Evolutionary conservation across 2,329 filamentous ascomycete genomes (phyloP), one percentile per base, ranked within the genome.

Genomic region (Aquanectria penicillioides): DNA sequence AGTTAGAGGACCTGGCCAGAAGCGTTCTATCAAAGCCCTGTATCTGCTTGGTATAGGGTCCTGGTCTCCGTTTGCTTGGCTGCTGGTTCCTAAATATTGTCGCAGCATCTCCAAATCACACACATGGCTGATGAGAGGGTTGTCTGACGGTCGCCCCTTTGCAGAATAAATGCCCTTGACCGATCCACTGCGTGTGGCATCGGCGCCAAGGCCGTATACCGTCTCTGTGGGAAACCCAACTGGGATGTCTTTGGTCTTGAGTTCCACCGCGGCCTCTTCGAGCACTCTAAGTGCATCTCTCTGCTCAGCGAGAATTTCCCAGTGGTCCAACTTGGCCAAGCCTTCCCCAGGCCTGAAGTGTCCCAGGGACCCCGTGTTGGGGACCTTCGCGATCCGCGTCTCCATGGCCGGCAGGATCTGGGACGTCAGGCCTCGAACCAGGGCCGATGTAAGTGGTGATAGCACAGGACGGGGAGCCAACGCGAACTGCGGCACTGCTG

Each of bases 161-260:
- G 92, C 93, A 18, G 86, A 83, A 75, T 95, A 99, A 66, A 99
- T 99, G n/a, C 93, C 94, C 71, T 85, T 88, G 6, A 98, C 94
- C 2, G 94, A 91, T 20, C 80, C 82, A 69, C 89, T 93, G 68
- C 93, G 86, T 22, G 94, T 98, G 10, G 95, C 95, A 78, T 98
- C 95, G 12, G 95, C 95, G n/a, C 93, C 95, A 7, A 99, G 84
- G 0, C 95, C 95, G 74, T 99, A 99, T 1, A 99, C 95, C 0
- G 95, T 99, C 78, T 99, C 95, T 0, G 95, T 99, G 1, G 95
- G 95, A 73, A 99, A 99, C 1, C 92, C 95, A 43, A 99, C 93
- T 5, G 95, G 95, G 4, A 84, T 84, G 71, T 92, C 84, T 48
- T 84, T 88, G 15, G 81, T 81, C 48, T 81, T 84, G 29, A 97